Evolutionary conservation across 768 basidiomycete species (phyloP), one percentile per base, ranked within the genome.

Genomic region (Tricholoma sp.): DNA sequence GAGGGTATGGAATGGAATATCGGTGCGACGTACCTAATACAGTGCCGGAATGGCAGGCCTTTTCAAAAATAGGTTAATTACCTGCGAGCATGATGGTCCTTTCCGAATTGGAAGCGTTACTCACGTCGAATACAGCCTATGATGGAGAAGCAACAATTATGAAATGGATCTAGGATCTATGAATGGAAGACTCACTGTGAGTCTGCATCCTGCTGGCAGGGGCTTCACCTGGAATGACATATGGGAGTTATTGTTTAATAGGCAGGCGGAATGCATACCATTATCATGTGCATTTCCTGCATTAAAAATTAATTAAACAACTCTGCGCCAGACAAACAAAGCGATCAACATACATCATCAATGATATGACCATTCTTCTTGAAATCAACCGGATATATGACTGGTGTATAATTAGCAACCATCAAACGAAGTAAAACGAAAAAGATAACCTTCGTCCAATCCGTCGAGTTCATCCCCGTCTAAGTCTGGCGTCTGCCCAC

Each of bases 371-470:
- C 91, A 0, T 75, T 74, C 41, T 74, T 70, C 74, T 90, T 80
- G 75, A 85, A 91, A 70, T 99, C 96, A 17, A 94, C 67, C 0
- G 96, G 97, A 66, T 85, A 98, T 61, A 98, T 95, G 24, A 86
- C 89, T 88, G 57, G 24, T 44, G 52, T 13, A 12, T 18, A 55
- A 15, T 15, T 17, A 44, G 17, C 3, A 15, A 4, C 13, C 6
- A 18, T 34, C 24, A 20, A 4, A 2, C 28, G 15, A 41, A 37
- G 28, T 13, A 3, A 37, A 12, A 17, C 12, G 34, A 52, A 20
- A 18, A 31, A 5, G 12, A 18, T 13, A 9, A 85, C 86, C 83
- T 78, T 94, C 91, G 59, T 94, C 91, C 53, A 74, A 81, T 6
- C 93, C 94, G 62, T 91, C 88, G 0, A 76, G 72, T 70, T 95